A percentile compares a stretch with the other conserved stretches of the same genome.
Conservation (phyloP, 202 grass and related monocot species). For the Zizania palustris region DNA sequence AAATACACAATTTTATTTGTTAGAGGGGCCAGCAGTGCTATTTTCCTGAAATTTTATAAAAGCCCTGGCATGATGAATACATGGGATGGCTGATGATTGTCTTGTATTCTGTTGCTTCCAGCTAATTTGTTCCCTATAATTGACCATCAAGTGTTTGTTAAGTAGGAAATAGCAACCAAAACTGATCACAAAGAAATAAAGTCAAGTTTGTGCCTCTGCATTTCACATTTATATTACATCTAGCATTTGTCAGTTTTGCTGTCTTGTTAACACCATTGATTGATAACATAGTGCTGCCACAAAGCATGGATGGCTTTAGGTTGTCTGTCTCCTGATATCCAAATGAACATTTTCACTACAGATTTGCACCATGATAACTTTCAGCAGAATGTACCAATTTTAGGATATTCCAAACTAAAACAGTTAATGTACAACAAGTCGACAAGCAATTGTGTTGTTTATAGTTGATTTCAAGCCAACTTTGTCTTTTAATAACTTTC, state of each 20-base stretch:
- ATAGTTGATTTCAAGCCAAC: not conserved
- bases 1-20: too few relatives aligned
- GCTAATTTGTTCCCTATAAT: not conserved
- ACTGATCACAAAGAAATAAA: not conserved
- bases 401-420: not conserved
- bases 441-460: not conserved
- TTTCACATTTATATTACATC: not conserved
- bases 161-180: not conserved
- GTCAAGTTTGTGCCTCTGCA: not conserved
- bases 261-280: not conserved
- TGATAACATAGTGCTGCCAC: not conserved
- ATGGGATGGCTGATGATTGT: not conserved
- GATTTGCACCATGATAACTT: not conserved
- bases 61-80: not conserved
- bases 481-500: not conserved
- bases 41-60: too few relatives aligned
- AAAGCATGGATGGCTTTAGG: not conserved
- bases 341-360: not conserved
- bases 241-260: not conserved
- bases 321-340: not conserved
- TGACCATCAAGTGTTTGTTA: not conserved
- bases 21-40: too few relatives aligned
- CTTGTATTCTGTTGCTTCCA: slow-evolving; percentile 16
- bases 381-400: not conserved
- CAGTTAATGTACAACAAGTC: not conserved